Evolutionary conservation across 1,139 yeast genomes (phyloP), one percentile per base, ranked within the genome.

Genomic region (Hyphopichia fennica): DNA sequence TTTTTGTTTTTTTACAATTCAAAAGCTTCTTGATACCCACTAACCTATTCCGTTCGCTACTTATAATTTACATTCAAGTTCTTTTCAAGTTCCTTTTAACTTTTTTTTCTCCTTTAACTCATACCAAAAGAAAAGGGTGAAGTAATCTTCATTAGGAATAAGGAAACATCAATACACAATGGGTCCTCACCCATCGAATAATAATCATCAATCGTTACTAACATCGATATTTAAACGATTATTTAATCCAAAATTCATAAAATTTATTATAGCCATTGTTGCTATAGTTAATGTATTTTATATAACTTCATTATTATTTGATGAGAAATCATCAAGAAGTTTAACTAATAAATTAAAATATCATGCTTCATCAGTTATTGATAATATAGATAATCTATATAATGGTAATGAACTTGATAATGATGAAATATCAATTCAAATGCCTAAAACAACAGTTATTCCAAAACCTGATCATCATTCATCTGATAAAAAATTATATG

Each of bases 391-490:
- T 33, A 34, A 18, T 14, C 37, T 41, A 23, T 27, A 41, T 34
- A 25, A 35, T 13, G 39, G 37, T 29, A 28, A 32, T 32, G 29
- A 11, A n/a, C 7, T 4, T 4, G 22, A 19, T 33, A 9, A 6
- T 5, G 30, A 23, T 34, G 37, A 34, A 17, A 15, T 34, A 20
- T 82, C 77, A 23, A 83, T 84, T 14, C 25, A 41, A 17, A 27
- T 42, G 7, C 41, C 43, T 9, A 41, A 36, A 17, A 34, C 39
- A 9, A 35, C 39, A 10, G 17, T 23, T 10, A 20, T 37, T 38
- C 23, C 37, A 38, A 7, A 27, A 28, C 20, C 34, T 5, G 34
- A 17, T 16, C 4, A 31, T 5, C 7, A 35, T 17, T 14, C 15
- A 6, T 25, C 31, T 4, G 33, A 27, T 28, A 45, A 43, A 29